Conservation (phyloP, 805 yeast species). For the Kodamaea laetipori region DNA sequence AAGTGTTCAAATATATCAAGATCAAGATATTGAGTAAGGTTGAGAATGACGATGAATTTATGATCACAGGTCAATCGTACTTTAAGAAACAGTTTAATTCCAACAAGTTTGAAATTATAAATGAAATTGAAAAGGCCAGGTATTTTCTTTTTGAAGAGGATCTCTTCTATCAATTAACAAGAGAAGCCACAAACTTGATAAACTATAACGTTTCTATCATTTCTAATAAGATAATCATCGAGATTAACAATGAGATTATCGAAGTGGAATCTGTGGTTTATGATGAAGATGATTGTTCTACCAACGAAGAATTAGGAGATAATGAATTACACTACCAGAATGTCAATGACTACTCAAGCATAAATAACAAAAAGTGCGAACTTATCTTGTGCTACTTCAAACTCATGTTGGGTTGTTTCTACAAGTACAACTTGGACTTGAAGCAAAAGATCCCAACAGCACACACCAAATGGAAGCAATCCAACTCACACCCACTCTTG, state of each 20-base stretch:
- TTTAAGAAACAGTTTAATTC: constrained; percentile 25
- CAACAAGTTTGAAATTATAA: constrained; percentile 35
- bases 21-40: constrained; percentile 54
- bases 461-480: constrained; percentile 45
- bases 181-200: constrained; percentile 71
- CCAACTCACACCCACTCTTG: constrained; percentile 47
- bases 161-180: constrained; percentile 70
- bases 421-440: constrained; percentile 45
- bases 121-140: constrained; percentile 66
- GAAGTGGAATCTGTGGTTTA: constrained; percentile 67
- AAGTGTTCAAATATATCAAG: constrained; percentile 50
- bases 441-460: constrained; percentile 51
- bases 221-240: constrained; percentile 63
- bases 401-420: constrained; percentile 62
- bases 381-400: constrained; percentile 55
- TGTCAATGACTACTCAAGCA: constrained; percentile 31
- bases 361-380: constrained; percentile 50
- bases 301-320: constrained; percentile 39
- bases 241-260: constrained; percentile 62
- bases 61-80: constrained; percentile 59
- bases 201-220: constrained; percentile 70
- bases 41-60: constrained; percentile 54
- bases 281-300: constrained; percentile 27
- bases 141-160: constrained; percentile 86
- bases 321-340: constrained; percentile 29